These are phyloP conservation scores for Aspergillus olivimuriae DNA, from an alignment of 495 filamentous ascomycete species.

Conservation along the genomic window DNA sequence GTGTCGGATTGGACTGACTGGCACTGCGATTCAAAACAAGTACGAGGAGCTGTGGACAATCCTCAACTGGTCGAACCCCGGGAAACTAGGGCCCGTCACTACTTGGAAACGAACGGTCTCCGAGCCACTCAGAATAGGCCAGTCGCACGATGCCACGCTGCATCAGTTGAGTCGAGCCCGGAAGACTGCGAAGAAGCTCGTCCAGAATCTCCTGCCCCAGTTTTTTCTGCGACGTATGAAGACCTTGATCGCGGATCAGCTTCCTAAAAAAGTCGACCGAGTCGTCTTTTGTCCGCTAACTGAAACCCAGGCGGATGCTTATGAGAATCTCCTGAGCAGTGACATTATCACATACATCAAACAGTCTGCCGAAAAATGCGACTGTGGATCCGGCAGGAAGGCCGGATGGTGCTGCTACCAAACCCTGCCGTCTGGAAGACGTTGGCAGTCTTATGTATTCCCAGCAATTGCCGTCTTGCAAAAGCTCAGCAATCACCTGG, in stretches of 20 bases:
- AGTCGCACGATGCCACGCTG: slow-evolving; percentile 87
- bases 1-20: slow-evolving; percentile 88
- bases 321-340: slow-evolving; percentile 72
- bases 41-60: slow-evolving; percentile 97
- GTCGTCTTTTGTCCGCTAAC: slow-evolving; percentile 95
- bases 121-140: slow-evolving; percentile 74
- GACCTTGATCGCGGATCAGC: slow-evolving; percentile 81
- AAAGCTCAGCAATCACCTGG: slow-evolving; percentile 88
- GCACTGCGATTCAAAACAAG: slow-evolving; percentile 96
- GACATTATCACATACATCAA: slow-evolving; percentile 66
- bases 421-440: slow-evolving; percentile 47
- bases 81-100: slow-evolving; percentile 67
- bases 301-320: slow-evolving; percentile 73
- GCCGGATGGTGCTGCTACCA: slow-evolving; percentile 77
- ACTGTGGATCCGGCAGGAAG: slow-evolving; percentile 63
- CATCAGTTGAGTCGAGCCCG: slow-evolving; percentile 75
- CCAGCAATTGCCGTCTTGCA: slow-evolving; percentile 76
- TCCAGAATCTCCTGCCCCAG: slow-evolving; percentile 78
- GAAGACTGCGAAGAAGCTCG: slow-evolving; percentile 77
- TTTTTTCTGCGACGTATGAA: slow-evolving; percentile 96
- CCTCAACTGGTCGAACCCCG: slow-evolving; percentile 95
- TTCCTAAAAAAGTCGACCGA: slow-evolving; percentile 92
- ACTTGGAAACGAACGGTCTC: slow-evolving; percentile 76
- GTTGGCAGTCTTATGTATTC: slow-evolving; percentile 79
- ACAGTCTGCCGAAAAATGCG: slow-evolving; percentile 57